Percentiles rank a stretch among this genome's conserved stretches.
These are phyloP conservation scores for Suillus paluster DNA, from an alignment of 768 basidiomycete genomes.

Conservation along the genomic window DNA sequence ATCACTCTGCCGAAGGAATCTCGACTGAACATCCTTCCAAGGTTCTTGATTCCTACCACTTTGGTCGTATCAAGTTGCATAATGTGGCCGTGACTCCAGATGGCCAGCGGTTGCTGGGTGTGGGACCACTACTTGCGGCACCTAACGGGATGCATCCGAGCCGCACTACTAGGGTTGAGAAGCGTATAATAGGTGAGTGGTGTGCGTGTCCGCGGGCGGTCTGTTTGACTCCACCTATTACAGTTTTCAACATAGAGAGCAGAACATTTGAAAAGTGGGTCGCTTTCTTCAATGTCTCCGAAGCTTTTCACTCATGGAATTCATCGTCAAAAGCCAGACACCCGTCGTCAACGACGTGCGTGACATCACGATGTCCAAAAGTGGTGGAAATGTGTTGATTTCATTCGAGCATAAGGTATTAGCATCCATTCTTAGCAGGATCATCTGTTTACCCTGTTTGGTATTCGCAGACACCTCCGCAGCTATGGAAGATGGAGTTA, in stretches of 20 bases:
- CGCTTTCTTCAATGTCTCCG: neutral
- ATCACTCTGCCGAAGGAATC: neutral
- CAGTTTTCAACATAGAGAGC: constrained; percentile 53
- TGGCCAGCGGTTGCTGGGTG: constrained; percentile 50
- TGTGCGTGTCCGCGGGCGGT: neutral
- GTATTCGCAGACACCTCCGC: constrained; percentile 64
- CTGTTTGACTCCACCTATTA: constrained; percentile 9
- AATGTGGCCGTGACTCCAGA: constrained; percentile 57
- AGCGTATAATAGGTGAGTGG: constrained; percentile 53
- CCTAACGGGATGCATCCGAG: constrained; percentile 49
- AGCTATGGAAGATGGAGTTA: constrained; percentile 74
- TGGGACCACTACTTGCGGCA: constrained; percentile 50
- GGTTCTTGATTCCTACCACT: constrained; percentile 46
- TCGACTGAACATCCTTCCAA: constrained; percentile 12
- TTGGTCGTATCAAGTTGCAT: constrained; percentile 50
- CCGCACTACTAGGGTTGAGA: constrained; percentile 52
- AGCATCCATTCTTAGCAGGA: neutral
- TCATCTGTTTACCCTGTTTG: constrained; percentile 1
- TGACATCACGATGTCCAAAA: constrained; percentile 51
- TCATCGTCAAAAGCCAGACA: constrained; percentile 44
- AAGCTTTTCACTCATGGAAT: constrained; percentile 16
- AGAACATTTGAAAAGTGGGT: constrained; percentile 50
- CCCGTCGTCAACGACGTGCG: constrained; percentile 60
- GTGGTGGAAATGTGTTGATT: constrained; percentile 50
- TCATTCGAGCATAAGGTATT: constrained; percentile 48